Conservation (phyloP, 140 eudicot genomes). For the Erigeron philadelphicus region DNA sequence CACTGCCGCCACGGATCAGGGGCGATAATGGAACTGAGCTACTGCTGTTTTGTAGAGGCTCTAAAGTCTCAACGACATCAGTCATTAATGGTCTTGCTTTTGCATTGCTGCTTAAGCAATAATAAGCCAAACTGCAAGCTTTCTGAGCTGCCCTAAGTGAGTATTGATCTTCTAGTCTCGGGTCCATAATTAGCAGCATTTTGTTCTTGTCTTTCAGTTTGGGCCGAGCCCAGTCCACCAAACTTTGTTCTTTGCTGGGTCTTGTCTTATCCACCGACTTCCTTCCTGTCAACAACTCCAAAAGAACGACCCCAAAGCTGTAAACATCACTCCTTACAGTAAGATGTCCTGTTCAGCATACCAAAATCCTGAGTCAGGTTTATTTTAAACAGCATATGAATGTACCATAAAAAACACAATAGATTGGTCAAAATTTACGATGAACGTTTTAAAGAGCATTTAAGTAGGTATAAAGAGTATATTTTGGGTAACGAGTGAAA, state of each 20-base stretch:
- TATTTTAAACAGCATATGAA: background rate
- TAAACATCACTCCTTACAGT: slow-evolving; percentile 22
- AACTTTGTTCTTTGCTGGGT: slow-evolving; percentile 12
- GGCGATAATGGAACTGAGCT: background rate
- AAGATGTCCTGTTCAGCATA: slow-evolving; percentile 20
- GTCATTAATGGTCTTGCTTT: slow-evolving; percentile 23
- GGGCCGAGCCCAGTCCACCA: slow-evolving; percentile 22
- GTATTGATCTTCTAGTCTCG: slow-evolving; percentile 21
- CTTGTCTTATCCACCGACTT: slow-evolving; percentile 5
- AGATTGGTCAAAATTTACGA: background rate
- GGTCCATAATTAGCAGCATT: slow-evolving; percentile 20
- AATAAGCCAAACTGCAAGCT: slow-evolving; percentile 19
- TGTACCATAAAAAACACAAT: background rate
- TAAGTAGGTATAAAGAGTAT: background rate
- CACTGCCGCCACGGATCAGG: background rate
- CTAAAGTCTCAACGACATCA: slow-evolving; percentile 16
- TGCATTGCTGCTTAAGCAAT: slow-evolving; percentile 16
- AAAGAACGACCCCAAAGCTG: slow-evolving; percentile 22
- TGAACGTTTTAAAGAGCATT: background rate
- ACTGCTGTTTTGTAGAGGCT: slow-evolving; percentile 15
- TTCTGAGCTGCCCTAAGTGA: slow-evolving; percentile 16
- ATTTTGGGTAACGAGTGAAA: background rate
- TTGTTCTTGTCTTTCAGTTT: slow-evolving; percentile 20
- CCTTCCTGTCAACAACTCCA: slow-evolving; percentile 21
- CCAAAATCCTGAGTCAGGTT: slow-evolving; percentile 1